Evolutionary conservation across 306 rosid species (phyloP).

Genomic region (Mimosa bimucronata): DNA sequence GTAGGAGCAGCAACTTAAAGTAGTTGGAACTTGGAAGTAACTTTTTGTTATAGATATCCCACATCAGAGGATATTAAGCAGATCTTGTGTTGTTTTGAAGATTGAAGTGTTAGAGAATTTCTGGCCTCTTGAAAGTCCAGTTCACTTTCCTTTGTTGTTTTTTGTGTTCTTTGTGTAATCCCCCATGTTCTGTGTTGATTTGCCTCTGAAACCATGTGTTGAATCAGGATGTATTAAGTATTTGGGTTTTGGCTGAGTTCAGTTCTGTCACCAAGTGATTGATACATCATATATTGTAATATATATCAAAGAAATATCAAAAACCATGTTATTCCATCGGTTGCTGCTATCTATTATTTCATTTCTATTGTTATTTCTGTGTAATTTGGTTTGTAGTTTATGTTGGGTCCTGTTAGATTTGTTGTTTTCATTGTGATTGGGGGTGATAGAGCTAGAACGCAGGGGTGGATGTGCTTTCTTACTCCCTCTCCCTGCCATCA

Average conservation of each 20-base stretch:
- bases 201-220: neutral
- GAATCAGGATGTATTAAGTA: neutral
- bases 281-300: neutral
- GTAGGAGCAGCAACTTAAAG: neutral
- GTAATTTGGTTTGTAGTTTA: neutral
- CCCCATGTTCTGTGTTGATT: neutral
- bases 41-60: no score
- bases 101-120: neutral
- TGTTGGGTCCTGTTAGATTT: neutral
- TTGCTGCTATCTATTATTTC: neutral
- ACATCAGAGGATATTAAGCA: no score
- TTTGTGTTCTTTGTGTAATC: neutral
- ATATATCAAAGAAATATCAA: neutral
- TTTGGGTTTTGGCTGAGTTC: neutral
- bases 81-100: neutral
- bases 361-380: neutral
- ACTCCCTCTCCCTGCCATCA: neutral
- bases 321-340: neutral
- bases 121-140: neutral
- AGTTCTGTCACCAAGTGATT: neutral
- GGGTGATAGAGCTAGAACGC: neutral
- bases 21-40: no score
- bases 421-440: neutral
- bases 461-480: neutral
- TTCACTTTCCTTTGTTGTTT: neutral